phyloP scores from a whole-genome alignment of 169 alveolate genomes.

The Toxoplasma gondii region DNA sequence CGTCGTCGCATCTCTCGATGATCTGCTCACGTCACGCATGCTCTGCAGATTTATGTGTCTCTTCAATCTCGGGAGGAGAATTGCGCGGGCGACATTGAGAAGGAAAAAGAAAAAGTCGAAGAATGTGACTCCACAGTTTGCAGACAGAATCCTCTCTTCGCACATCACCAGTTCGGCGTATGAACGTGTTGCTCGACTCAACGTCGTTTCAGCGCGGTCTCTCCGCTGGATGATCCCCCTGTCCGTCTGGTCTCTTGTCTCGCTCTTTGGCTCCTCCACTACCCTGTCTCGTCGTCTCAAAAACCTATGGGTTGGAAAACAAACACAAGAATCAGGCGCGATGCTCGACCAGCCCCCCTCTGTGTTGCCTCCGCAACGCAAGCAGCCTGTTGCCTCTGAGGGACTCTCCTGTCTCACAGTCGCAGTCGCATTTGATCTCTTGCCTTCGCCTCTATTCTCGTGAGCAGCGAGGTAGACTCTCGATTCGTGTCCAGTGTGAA shows the following conservation, averaged over 20 bases:
- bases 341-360: neutral
- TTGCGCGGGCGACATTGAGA: neutral
- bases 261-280: neutral
- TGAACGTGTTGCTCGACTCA: neutral
- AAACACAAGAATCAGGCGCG: neutral
- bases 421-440: too few species aligned
- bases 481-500: too few species aligned
- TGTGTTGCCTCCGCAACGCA: too few species aligned
- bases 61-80: neutral
- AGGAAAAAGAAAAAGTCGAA: constrained; percentile 26
- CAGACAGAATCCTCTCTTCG: neutral
- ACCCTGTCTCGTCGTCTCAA: neutral
- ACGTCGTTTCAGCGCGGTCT: neutral
- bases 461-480: too few species aligned
- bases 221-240: neutral
- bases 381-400: too few species aligned
- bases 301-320: neutral
- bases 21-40: too few species aligned
- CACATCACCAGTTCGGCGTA: constrained; percentile 18
- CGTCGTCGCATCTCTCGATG: too few species aligned
- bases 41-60: neutral
- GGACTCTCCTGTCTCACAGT: too few species aligned
- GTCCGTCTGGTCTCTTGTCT: neutral
- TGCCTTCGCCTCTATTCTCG: too few species aligned
- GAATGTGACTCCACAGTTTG: constrained; percentile 29